Conservation (phyloP, 352 stramenopile species). For the Pythium biforme region DNA sequence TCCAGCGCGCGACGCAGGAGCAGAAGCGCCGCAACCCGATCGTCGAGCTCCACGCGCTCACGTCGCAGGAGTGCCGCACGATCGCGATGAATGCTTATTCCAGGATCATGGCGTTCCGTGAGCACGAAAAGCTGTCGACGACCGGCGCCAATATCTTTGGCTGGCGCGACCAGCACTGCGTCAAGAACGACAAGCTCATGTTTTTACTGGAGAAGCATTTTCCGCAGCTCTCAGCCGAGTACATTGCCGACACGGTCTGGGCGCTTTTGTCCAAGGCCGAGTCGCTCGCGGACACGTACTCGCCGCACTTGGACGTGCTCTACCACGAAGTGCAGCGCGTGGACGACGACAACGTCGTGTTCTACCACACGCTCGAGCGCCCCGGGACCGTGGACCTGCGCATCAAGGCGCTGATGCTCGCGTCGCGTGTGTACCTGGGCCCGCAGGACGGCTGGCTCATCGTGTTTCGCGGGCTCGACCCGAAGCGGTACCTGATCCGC, state of each 20-base stretch:
- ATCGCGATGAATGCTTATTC: slow-evolving; percentile 47
- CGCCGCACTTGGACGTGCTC: slow-evolving; percentile 45
- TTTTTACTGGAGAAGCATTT: slow-evolving; percentile 74
- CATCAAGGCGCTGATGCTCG: slow-evolving; percentile 64
- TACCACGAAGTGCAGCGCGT: slow-evolving; percentile 69
- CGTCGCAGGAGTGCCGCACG: slow-evolving; percentile 38
- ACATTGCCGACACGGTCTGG: slow-evolving; percentile 48
- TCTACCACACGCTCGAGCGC: slow-evolving; percentile 70
- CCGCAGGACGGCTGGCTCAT: slow-evolving; percentile 41
- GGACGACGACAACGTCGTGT: slow-evolving; percentile 55
- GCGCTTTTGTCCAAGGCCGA: slow-evolving; percentile 47
- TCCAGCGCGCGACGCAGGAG: slow-evolving; percentile 31
- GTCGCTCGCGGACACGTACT: slow-evolving; percentile 48
- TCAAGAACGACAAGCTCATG: slow-evolving; percentile 55
- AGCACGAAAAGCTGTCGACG: slow-evolving; percentile 45
- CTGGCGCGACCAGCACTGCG: slow-evolving; percentile 58
- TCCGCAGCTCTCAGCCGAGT: slow-evolving; percentile 30
- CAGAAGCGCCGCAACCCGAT: slow-evolving; percentile 41
- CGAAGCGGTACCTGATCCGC: slow-evolving; percentile 48
- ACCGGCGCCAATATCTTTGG: slow-evolving; percentile 61
- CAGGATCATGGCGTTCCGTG: slow-evolving; percentile 53
- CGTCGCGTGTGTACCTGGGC: slow-evolving; percentile 50
- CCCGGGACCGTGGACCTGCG: slow-evolving; percentile 39
- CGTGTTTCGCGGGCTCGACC: slow-evolving; percentile 55
- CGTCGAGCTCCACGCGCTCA: slow-evolving; percentile 44